Conservation (phyloP, 768 basidiomycete genomes). For the Calocybe gangraenosa region DNA sequence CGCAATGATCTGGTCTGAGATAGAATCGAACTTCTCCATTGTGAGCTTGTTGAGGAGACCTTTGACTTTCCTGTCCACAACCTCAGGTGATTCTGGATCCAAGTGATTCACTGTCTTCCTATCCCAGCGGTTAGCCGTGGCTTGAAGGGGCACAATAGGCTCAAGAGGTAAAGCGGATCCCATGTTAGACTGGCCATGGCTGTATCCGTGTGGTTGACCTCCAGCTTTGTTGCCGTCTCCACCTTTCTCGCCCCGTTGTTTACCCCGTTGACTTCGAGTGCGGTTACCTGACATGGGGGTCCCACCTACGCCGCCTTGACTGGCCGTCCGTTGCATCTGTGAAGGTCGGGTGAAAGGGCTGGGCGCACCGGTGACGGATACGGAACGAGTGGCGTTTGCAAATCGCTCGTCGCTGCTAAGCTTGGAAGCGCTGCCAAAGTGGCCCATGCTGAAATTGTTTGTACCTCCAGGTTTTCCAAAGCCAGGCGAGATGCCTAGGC, state of each 20-base stretch:
- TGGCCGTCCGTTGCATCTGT: constrained; percentile 65
- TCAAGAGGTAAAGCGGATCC: constrained; percentile 39
- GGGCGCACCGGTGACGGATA: constrained; percentile 50
- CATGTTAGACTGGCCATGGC: constrained; percentile 25
- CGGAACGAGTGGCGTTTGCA: constrained; percentile 39
- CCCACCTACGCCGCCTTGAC: constrained; percentile 54
- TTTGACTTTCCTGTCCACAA: constrained; percentile 93
- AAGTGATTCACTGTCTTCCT: constrained; percentile 38
- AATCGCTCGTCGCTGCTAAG: constrained; percentile 72
- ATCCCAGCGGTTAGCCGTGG: constrained; percentile 84
- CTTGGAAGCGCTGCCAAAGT: constrained; percentile 53
- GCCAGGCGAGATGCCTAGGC: constrained; percentile 34
- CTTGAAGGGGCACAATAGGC: constrained; percentile 72
- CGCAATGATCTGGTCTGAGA: constrained; percentile 89
- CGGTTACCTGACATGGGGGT: constrained; percentile 50
- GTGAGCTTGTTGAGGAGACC: constrained; percentile 91
- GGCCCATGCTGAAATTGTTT: constrained; percentile 56
- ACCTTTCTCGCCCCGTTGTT: constrained; percentile 52
- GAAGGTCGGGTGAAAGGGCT: constrained; percentile 52
- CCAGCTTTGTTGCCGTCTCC: constrained; percentile 32
- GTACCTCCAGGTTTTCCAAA: constrained; percentile 46
- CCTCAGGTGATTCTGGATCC: constrained; percentile 71
- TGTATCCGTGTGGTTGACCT: constrained; percentile 33
- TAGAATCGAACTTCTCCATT: constrained; percentile 94
- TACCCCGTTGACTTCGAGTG: constrained; percentile 81